phyloP scores from a whole-genome alignment of 2,329 filamentous ascomycete species.

The Talaromyces marneffei region DNA sequence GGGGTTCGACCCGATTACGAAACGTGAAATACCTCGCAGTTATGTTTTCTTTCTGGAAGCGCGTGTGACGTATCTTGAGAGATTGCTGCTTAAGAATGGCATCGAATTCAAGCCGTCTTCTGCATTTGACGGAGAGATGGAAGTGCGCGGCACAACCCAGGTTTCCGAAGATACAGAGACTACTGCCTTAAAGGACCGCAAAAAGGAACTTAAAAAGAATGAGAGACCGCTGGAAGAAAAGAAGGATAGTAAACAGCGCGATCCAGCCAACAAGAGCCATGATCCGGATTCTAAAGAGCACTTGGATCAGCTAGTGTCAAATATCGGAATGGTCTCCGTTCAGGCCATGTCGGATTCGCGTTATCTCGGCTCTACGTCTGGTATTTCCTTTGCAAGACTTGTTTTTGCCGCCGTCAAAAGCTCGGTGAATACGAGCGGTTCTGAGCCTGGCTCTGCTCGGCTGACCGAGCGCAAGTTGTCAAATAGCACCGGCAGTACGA shows the following conservation, averaged over 20 bases:
- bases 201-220: slow-evolving; percentile 20
- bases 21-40: slow-evolving; percentile 84
- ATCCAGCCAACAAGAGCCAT: slow-evolving; percentile 42
- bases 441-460: slow-evolving; percentile 59
- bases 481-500: slow-evolving; percentile 63
- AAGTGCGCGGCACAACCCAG: slow-evolving; percentile 16
- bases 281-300: slow-evolving; percentile 48
- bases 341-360: slow-evolving; percentile 72
- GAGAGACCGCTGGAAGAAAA: slow-evolving; percentile 14
- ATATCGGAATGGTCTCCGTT: slow-evolving; percentile 69
- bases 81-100: slow-evolving; percentile 61
- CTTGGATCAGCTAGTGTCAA: slow-evolving; percentile 61
- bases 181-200: slow-evolving; percentile 12
- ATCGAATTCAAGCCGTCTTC: slow-evolving; percentile 67
- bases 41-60: slow-evolving; percentile 96
- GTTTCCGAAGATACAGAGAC: slow-evolving; percentile 26
- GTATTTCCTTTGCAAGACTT: slow-evolving; percentile 88
- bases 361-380: slow-evolving; percentile 77
- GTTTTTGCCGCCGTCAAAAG: slow-evolving; percentile 91
- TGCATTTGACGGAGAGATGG: slow-evolving; percentile 51
- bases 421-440: slow-evolving; percentile 53
- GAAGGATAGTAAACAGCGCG: slow-evolving; percentile 17
- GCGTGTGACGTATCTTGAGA: slow-evolving; percentile 75
- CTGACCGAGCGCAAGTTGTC: slow-evolving; percentile 51
- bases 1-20: slow-evolving; percentile 93